Base-by-base conservation (phyloP, 208 protist species). In the Angomonas deanei region DNA sequence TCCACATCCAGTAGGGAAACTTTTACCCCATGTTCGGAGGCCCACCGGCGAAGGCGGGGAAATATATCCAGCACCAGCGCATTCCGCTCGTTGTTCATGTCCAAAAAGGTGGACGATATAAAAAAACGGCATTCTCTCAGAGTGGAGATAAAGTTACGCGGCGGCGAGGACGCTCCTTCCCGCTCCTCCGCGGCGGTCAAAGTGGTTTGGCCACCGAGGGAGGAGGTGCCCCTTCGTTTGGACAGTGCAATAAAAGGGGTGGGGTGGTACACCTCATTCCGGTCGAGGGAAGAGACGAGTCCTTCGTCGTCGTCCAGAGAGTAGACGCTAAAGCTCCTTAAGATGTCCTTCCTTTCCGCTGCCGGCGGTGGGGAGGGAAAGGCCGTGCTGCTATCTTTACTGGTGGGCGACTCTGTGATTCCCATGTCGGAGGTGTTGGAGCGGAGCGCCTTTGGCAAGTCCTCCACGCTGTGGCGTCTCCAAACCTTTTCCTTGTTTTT, bases 81-180 rank as follows among this genome's bases (percentile, higher is more conserved):
- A 68, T 97, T 94, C 50, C 97, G 86, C 78, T 98, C 97, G 73
- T 92, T 96, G 62, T 97, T 91, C 94, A 98, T 98, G 80, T 98
- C 97, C 10, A 92, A 65, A 68, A 98, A 98, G 3, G 96, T 98
- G 11, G 94, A 98, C 5, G 89, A 97, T 38, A 98, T 80, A 67
- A 98, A 98, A 61, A 98, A 96, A 55, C 93, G 91, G 33, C 82
- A 91, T 28, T 86, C 76, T 10, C 71, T 74, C 58, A 81, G 81
- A 3, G 74, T 63, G 2, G 69, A 71, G 48, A 72, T 30, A 19
- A 68, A 57, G 26, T 60, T 64, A 13, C 74, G 66, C 17, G 38
- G 67, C 53, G n/a, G 34, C 38, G 19, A 24, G 33, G 10, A 3
- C 19, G 42, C 19, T 13, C 4, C 3, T 13, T 13, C 19, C 42